Percentiles rank a stretch among this genome's conserved stretches.
These are phyloP conservation scores for Nannizzia gypsea DNA, from an alignment of 2,329 filamentous ascomycete species.

Conservation along the genomic window DNA sequence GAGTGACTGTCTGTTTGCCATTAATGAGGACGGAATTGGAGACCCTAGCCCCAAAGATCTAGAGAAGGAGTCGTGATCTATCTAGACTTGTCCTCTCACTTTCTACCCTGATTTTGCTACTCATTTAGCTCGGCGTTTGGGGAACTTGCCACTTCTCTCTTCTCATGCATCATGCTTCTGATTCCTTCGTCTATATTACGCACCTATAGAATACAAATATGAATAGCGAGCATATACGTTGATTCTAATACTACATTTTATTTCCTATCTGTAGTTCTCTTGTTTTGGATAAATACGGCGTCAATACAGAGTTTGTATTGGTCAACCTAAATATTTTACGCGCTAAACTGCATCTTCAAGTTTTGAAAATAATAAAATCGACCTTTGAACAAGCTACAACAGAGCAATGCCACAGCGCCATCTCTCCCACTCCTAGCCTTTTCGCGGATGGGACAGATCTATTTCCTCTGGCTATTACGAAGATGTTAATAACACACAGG, in stretches of 20 bases:
- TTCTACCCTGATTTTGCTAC: background rate
- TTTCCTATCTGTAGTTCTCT: background rate
- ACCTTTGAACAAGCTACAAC: background rate
- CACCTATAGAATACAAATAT: background rate
- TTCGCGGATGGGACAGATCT: background rate
- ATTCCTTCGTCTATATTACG: background rate
- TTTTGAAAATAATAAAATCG: background rate
- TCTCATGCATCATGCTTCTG: background rate
- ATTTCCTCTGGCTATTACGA: conserved; percentile 7
- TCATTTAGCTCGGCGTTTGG: conserved; percentile 6
- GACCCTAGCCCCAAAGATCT: conserved; percentile 92
- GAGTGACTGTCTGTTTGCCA: conserved; percentile 92
- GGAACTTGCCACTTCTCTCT: background rate
- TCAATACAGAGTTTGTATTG: background rate
- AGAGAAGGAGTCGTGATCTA: conserved; percentile 55
- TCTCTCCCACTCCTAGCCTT: background rate
- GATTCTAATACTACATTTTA: background rate
- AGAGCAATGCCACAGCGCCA: background rate
- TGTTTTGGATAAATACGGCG: background rate
- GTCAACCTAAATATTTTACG: background rate
- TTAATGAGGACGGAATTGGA: conserved; percentile 91
- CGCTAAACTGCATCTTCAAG: background rate
- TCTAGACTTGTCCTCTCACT: background rate
- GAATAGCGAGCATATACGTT: background rate
- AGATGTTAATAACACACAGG: conserved; percentile 66